Evolutionary conservation across 345 rosid genomes (phyloP).

Genomic region (Citrus medica): DNA sequence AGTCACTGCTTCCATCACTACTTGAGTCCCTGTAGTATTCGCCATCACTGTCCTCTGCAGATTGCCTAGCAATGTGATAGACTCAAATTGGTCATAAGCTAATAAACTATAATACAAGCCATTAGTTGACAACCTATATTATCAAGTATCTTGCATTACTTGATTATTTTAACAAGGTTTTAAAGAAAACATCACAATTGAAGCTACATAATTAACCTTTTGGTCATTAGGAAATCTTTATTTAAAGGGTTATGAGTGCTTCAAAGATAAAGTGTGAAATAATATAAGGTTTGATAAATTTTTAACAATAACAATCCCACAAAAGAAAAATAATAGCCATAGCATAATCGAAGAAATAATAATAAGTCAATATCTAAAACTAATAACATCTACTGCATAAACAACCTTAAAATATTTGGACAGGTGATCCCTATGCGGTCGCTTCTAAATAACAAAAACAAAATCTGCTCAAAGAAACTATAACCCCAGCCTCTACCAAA

Average conservation of each 20-base stretch:
- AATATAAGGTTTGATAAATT: background rate
- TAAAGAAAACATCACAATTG: background rate
- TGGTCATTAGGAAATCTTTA: background rate
- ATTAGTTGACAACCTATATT: background rate
- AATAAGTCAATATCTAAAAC: background rate
- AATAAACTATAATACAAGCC: constrained; percentile 4
- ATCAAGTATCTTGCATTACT: background rate
- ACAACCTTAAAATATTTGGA: too few relatives aligned
- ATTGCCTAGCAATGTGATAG: constrained; percentile 16
- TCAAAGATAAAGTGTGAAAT: background rate
- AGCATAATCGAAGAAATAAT: background rate
- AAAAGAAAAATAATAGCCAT: background rate
- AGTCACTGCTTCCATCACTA: constrained; percentile 52
- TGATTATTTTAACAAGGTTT: constrained; percentile 1
- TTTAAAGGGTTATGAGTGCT: background rate
- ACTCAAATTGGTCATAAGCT: constrained; percentile 1
- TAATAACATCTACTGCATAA: background rate
- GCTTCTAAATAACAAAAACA: background rate
- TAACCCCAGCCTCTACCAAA: background rate
- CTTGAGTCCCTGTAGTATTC: constrained; percentile 42
- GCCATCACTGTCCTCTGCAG: constrained; percentile 29
- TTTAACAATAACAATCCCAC: background rate
- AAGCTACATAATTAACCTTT: background rate
- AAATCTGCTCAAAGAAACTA: background rate
- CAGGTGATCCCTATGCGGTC: too few relatives aligned